A percentile compares a stretch with the other conserved stretches of the same genome.
phyloP scores from a whole-genome alignment of 768 basidiomycete species.

The Calvatia gigantea region DNA sequence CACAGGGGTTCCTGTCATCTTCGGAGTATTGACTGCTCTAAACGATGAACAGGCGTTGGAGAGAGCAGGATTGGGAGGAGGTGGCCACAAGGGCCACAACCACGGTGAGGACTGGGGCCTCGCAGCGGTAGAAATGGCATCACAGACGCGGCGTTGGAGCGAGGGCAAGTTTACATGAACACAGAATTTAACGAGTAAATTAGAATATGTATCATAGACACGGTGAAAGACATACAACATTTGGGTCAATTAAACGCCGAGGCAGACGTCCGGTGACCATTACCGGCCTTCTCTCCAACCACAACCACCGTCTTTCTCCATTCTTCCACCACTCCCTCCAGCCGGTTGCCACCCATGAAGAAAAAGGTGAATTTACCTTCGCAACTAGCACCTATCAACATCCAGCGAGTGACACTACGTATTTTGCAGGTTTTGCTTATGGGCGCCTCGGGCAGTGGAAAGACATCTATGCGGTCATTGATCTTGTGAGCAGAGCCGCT shows the following conservation, averaged over 20 bases:
- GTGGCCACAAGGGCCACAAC: slow-evolving; percentile 79
- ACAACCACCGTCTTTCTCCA: slow-evolving; percentile 10
- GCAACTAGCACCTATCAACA: slow-evolving; percentile 13
- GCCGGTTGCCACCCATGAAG: slow-evolving; percentile 42
- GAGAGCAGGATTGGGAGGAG: slow-evolving; percentile 82
- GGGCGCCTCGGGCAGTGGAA: slow-evolving; percentile 94
- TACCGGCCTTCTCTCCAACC: slow-evolving; percentile 16
- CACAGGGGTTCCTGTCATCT: slow-evolving; percentile 90
- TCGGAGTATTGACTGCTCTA: slow-evolving; percentile 92
- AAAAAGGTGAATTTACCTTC: slow-evolving; percentile 48
- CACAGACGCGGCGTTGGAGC: slow-evolving; percentile 60
- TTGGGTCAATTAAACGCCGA: background rate
- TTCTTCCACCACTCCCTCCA: slow-evolving; percentile 12
- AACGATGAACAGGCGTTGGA: slow-evolving; percentile 94
- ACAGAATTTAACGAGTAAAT: slow-evolving; percentile 2
- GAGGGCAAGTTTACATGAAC: slow-evolving; percentile 57
- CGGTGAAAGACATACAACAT: background rate
- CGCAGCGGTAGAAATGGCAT: slow-evolving; percentile 93
- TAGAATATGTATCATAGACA: slow-evolving; percentile 13
- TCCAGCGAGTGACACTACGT: slow-evolving; percentile 18
- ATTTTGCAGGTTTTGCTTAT: slow-evolving; percentile 90
- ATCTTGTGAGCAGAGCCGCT: slow-evolving; percentile 77
- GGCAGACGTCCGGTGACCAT: slow-evolving; percentile 16
- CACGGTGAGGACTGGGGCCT: slow-evolving; percentile 98
- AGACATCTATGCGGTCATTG: slow-evolving; percentile 98